Base-by-base conservation (phyloP, 192 early-diverging fungal genomes). In the Jimgerdemannia lactiflua region DNA sequence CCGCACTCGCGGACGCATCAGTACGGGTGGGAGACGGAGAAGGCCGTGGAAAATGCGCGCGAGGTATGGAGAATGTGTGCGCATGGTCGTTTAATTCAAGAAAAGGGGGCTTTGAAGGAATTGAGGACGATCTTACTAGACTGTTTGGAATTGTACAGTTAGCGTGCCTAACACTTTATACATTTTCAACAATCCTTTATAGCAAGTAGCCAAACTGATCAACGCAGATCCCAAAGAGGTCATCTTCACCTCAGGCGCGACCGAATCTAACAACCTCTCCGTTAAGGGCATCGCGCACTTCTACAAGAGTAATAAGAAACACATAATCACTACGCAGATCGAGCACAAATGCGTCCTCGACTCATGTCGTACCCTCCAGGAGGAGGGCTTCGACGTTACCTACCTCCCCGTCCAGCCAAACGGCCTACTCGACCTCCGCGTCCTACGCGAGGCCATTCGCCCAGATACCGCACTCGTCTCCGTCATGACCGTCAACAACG, bases 291-390 rank as follows among this genome's bases (percentile, higher is more conserved):
- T 97, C 44, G 95, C 97, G 4, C 88, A 94, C 41, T 99, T 99
- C 84, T 96, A 99, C 86, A 95, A 94, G 76, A 86, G 85, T 69
- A 96, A 91, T 71, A 97, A 97, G 86, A 95, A 94, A 77, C 97
- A 99, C 81, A 91, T 99, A 64, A 99, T 99, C 78, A 97, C 97
- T 4, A 92, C 95, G 8, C 95, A 97, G 83, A 99, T 94, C 87
- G 97, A 99, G 85, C 97, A 99, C 89, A 99, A 99, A 88, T 99
- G 97, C 76, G 95, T 99, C 17, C 88, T 99, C 71, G 96, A 97
- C 77, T 97, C 95, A 29, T 99, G 97, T 89, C 91, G 97, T 71
- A 91, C 94, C n/a, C 85, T 99, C 74, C 92, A 95, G 80, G 94
- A 96, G 68, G 96, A 99, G 77, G 96, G 96, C 0, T 96, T 99